Evolutionary conservation across 805 yeast species (phyloP), one percentile per base, ranked within the genome.

Genomic region (Pichia membranifaciens): DNA sequence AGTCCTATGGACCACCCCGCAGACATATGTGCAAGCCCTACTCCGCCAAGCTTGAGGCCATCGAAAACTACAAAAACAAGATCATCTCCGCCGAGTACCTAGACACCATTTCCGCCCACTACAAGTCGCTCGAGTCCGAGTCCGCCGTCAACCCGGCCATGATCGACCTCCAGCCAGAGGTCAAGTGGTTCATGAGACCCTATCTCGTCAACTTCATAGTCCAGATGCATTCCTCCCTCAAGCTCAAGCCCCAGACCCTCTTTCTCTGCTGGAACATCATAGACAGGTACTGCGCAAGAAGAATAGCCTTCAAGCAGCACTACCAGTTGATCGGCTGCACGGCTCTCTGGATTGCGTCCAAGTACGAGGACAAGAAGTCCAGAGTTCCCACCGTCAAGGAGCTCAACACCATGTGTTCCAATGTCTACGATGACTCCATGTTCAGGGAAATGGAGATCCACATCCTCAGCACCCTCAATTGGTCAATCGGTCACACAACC

Each of bases 311-410:
- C 53, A 78, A 82, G 54, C 90, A 86, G 49, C 98, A 90, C 66
- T 82, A 87, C 51, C 96, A 90, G 65, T 73, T 91, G 45, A 91
- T 91, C 10, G 88, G 95, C 29, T 85, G 95, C 51, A 87, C 96
- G 4, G 87, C 96, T 51, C 69, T 91, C 32, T 91, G 98, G 97
- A 76, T 91, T 29, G 87, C 96, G 2, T 82, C 96, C 22, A 91
- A 91, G 58, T 78, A 77, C 58, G 83, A 78, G 58, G 83, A 78
- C 56, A 78, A 78, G 57, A 78, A 78, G 60, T 68, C 72, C 41
- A 65, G 82, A 47, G 80, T 78, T 4, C 83, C 83, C 21, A 75
- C 79, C 3, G 65, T 78, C 43, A 67, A 71, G 42, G 83, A 78
- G 55, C 64, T 78, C 52, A 65, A 75, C 10, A 62, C 72, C 47